Percentiles rank a stretch among this genome's conserved stretches.
phyloP scores from a whole-genome alignment of 768 basidiomycete species.

The Suillus paluster region DNA sequence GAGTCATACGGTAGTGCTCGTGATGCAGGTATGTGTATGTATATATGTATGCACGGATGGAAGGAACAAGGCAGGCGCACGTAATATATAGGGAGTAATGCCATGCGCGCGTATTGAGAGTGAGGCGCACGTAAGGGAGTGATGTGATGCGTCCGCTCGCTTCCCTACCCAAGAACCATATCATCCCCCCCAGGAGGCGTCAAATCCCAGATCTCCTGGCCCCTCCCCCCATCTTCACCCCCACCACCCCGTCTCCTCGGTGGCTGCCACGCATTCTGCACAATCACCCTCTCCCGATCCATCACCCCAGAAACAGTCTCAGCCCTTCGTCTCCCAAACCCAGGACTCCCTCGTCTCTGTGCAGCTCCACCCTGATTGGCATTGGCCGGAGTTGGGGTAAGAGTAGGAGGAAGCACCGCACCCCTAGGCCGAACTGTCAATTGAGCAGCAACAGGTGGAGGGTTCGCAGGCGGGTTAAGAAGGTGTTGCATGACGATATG shows the following conservation, averaged over 20 bases:
- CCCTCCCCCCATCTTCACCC: constrained; percentile 21
- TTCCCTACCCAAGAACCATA: constrained; percentile 34
- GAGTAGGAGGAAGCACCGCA: constrained; percentile 33
- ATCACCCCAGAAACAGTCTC: constrained; percentile 39
- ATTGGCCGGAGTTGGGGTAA: no score
- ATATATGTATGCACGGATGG: constrained; percentile 22
- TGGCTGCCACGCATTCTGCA: constrained; percentile 2
- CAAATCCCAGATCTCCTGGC: constrained; percentile 33
- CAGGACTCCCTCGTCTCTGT: constrained; percentile 9
- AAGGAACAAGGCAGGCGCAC: constrained; percentile 5
- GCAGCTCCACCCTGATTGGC: constrained; percentile 19
- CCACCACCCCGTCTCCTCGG: constrained; percentile 9
- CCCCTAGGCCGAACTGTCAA: constrained; percentile 30
- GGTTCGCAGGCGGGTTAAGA: constrained; percentile 12
- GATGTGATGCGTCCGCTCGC: no score
- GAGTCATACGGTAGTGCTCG: constrained; percentile 10
- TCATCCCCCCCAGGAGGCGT: constrained; percentile 33
- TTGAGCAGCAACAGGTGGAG: constrained; percentile 24
- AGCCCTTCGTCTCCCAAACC: constrained; percentile 27
- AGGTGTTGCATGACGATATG: constrained; percentile 15
- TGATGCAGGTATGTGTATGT: constrained; percentile 25
- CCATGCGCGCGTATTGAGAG: no score
- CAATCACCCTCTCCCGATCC: constrained; percentile 3
- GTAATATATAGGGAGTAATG: neutral
- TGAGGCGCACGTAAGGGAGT: no score